phyloP scores from a whole-genome alignment of 202 grass and related monocot species.

The Musa balbisiana region DNA sequence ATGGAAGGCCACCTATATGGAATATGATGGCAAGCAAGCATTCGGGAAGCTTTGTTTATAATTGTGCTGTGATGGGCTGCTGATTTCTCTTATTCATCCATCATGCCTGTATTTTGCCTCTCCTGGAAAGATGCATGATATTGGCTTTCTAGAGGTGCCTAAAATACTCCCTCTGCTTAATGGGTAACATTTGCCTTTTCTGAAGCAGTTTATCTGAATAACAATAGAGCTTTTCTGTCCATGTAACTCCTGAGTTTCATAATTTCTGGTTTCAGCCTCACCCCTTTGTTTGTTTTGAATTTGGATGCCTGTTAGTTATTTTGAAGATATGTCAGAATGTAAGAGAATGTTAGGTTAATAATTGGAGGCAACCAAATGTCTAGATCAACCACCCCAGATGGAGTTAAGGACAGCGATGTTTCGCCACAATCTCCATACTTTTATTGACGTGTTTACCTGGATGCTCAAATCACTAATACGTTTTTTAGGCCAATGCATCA shows the following conservation, averaged over 20 bases:
- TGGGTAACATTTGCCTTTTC: conserved; percentile 8
- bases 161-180: conserved; percentile 43
- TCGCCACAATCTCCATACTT: not conserved
- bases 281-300: conserved; percentile 55
- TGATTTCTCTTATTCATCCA: conserved; percentile 42
- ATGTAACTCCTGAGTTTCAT: conserved; percentile 59
- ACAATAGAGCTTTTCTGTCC: conserved; percentile 35
- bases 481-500: too few species aligned
- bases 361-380: conserved; percentile 34
- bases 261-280: conserved; percentile 46
- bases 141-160: conserved; percentile 45
- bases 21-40: conserved; percentile 54
- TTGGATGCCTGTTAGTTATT: conserved; percentile 43
- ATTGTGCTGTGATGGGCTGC: conserved; percentile 97
- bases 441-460: not conserved
- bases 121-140: conserved; percentile 35
- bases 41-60: conserved; percentile 88
- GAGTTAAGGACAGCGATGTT: not conserved
- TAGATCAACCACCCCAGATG: conserved; percentile 28
- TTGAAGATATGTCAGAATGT: conserved; percentile 47
- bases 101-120: conserved; percentile 32
- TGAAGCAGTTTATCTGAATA: conserved; percentile 30
- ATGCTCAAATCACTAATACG: too few species aligned
- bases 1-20: conserved; percentile 55
- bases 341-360: conserved; percentile 60